Percentiles rank a stretch among this genome's conserved stretches.
These are phyloP conservation scores for Solidago caesia DNA, from an alignment of 129 eudicot genomes.

Conservation along the genomic window DNA sequence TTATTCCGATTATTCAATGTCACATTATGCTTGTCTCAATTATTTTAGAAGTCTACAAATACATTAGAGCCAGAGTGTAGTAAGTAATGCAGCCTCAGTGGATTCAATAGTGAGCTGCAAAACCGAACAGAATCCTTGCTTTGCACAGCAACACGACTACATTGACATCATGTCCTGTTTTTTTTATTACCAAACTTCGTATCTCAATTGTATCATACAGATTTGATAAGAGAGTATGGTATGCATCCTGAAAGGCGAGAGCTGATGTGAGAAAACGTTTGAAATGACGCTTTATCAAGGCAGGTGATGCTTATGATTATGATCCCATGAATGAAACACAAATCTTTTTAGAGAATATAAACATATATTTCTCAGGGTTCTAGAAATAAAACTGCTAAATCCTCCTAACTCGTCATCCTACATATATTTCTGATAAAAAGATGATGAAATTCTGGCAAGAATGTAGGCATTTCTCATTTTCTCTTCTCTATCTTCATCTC, in stretches of 20 bases:
- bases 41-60: constrained; percentile 52
- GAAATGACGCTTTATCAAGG: constrained; percentile 82
- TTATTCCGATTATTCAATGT: too few relatives aligned
- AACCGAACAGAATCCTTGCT: constrained; percentile 67
- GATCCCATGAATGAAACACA: constrained; percentile 63
- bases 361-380: background rate
- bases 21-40: background rate
- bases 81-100: constrained; percentile 81
- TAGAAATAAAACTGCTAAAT: background rate
- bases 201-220: constrained; percentile 27
- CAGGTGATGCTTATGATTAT: constrained; percentile 78
- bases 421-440: background rate
- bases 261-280: constrained; percentile 81
- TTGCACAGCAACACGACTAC: constrained; percentile 31
- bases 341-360: constrained; percentile 40
- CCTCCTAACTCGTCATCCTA: constrained; percentile 1
- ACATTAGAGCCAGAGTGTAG: constrained; percentile 59
- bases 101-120: constrained; percentile 78
- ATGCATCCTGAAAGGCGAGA: constrained; percentile 82
- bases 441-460: background rate
- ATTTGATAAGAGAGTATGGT: constrained; percentile 81
- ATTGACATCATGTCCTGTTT: background rate
- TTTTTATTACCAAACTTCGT: background rate
- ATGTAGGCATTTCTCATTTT: background rate
- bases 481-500: background rate